A percentile compares a stretch with the other conserved stretches of the same genome.
Evolutionary conservation across 2,329 filamentous ascomycete genomes (phyloP).

Genomic region (Clonostachys rosea): DNA sequence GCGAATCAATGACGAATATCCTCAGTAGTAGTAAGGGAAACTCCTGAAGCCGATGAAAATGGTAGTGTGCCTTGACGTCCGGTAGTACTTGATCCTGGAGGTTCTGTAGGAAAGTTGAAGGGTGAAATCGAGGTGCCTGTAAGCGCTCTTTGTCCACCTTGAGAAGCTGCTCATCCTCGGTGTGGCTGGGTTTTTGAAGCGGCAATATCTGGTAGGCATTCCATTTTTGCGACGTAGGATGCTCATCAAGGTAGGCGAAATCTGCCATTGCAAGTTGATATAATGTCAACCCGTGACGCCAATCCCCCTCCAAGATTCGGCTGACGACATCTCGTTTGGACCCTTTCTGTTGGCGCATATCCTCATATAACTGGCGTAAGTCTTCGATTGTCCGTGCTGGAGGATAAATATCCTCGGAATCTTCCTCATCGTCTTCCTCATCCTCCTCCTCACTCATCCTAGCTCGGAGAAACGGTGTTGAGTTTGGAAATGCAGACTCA

Average conservation of each 20-base stretch:
- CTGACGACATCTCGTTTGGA: slow-evolving; percentile 59
- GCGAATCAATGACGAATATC: slow-evolving; percentile 75
- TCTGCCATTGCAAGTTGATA: slow-evolving; percentile 69
- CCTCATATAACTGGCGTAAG: slow-evolving; percentile 60
- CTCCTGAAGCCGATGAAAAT: slow-evolving; percentile 65
- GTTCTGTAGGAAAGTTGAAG: slow-evolving; percentile 72
- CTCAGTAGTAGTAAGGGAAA: slow-evolving; percentile 72
- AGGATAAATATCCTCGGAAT: slow-evolving; percentile 64
- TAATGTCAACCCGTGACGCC: slow-evolving; percentile 58
- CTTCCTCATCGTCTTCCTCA: slow-evolving; percentile 48
- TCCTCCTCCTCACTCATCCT: slow-evolving; percentile 6
- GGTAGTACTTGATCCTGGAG: slow-evolving; percentile 72
- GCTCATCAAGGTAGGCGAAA: slow-evolving; percentile 61
- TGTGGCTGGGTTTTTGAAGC: slow-evolving; percentile 31
- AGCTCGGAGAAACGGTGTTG: slow-evolving; percentile 25
- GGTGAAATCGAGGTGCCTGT: slow-evolving; percentile 68
- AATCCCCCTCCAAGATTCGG: slow-evolving; percentile 63
- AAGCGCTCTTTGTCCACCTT: slow-evolving; percentile 40
- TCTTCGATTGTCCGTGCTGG: slow-evolving; percentile 61
- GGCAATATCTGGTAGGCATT: slow-evolving; percentile 55
- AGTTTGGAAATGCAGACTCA: slow-evolving; percentile 56
- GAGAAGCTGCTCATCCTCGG: slow-evolving; percentile 32
- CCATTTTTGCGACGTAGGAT: slow-evolving; percentile 61
- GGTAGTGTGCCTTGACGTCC: slow-evolving; percentile 79
- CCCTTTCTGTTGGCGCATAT: slow-evolving; percentile 56